Evolutionary conservation across 2,329 filamentous ascomycete species (phyloP).

Genomic region (Onygenales sp.): DNA sequence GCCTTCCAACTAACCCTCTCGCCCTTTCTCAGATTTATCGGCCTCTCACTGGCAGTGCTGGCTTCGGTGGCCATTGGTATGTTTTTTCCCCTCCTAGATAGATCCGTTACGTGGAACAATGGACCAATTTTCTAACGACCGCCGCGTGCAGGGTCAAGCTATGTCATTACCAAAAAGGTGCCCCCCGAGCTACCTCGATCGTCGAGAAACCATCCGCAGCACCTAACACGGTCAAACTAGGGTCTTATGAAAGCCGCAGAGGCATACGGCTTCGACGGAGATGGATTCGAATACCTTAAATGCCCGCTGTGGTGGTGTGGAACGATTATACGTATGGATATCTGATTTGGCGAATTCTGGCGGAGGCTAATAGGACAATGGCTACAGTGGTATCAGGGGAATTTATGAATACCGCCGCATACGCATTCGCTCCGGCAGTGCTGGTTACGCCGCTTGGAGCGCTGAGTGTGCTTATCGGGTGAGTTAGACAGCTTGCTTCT

Average conservation of each 20-base stretch:
- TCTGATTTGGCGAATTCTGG: constrained; percentile 1
- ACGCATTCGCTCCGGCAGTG: constrained; percentile 97
- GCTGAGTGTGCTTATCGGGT: constrained; percentile 83
- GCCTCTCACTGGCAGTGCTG: constrained; percentile 36
- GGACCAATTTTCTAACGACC: neutral
- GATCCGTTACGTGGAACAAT: neutral
- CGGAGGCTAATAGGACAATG: neutral
- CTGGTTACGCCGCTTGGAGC: constrained; percentile 91
- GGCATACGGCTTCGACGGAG: constrained; percentile 90
- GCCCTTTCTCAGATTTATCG: constrained; percentile 31
- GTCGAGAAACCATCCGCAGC: neutral
- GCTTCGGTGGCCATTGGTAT: constrained; percentile 40
- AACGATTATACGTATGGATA: constrained; percentile 67
- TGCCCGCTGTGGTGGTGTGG: constrained; percentile 96
- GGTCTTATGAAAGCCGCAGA: constrained; percentile 86
- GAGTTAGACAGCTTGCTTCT: constrained; percentile 17
- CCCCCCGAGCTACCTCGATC: constrained; percentile 15
- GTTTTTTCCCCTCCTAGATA: constrained; percentile 1
- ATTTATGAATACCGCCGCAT: constrained; percentile 94
- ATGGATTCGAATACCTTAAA: constrained; percentile 86
- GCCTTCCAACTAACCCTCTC: too few species aligned
- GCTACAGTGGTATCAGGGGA: constrained; percentile 76
- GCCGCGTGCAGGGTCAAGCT: constrained; percentile 64
- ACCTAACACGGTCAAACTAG: constrained; percentile 32
- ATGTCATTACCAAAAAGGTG: constrained; percentile 98